Evolutionary conservation across 495 filamentous ascomycete species (phyloP), one percentile per base, ranked within the genome.

Genomic region (Aspergillus kassunensis): DNA sequence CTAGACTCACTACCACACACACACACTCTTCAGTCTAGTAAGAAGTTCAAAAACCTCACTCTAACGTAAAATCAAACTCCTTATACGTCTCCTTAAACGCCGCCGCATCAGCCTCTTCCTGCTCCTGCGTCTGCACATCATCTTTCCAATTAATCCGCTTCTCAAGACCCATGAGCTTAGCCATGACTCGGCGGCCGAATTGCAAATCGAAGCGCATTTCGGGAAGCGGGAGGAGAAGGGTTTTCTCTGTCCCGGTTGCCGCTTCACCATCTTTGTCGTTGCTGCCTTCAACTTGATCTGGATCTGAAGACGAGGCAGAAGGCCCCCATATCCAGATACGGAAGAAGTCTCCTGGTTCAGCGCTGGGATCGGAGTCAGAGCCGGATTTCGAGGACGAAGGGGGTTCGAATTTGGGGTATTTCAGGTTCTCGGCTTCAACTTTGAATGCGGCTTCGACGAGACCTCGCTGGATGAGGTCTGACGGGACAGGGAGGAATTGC

Each of bases 401-500:
- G 10, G 53, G 43, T 40, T 66, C 59, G 57, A 75, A 73, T 19
- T 74, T 68, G 1, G 88, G 88, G 47, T 87, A 88, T 44, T 81
- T 73, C 18, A 82, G 62, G 56, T 93, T 91, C 61, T 91, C 86
- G 0, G 89, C 90, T 61, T 91, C 81, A 13, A 90, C 87, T 51
- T 84, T 81, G 75, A 96, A 96, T 0, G 82, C 91, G 0, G 86
- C 88, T 59, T 91, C 86, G 7, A 95, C 87, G 1, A 91, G 73
- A 0, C 85, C 84, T 35, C 81, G 79, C 9, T 62, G 64, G 34
- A 95, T 75, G 19, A 88, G 67, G 10, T 83, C 76, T 0, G 75
- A 62, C 0, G 86, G 78, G 1, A 95, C 77, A 2, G 93, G 92
- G 25, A 97, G 74, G 59, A 95, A 92, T 73, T 98, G 93, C 93